These are phyloP conservation scores for Kuraishia cidri DNA, from an alignment of 805 yeast genomes.

Conservation along the genomic window DNA sequence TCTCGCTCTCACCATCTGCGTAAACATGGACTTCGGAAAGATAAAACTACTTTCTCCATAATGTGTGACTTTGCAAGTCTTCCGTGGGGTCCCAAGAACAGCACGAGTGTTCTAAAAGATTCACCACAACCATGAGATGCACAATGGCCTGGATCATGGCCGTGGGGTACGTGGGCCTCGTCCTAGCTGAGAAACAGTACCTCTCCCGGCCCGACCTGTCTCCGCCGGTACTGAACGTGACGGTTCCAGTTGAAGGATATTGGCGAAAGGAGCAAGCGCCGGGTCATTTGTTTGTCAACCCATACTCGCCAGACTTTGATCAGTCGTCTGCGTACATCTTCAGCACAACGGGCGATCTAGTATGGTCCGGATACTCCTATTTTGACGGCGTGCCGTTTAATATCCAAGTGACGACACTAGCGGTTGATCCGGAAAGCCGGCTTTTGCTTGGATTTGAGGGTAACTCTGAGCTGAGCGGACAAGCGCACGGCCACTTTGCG, in stretches of 20 bases:
- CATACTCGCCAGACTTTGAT: slow-evolving; percentile 16
- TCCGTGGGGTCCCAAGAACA: no score
- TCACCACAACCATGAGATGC: no score
- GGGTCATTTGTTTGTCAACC: slow-evolving; percentile 26
- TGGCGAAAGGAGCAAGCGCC: no score
- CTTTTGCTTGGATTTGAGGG: slow-evolving; percentile 26
- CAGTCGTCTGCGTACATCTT: slow-evolving; percentile 27
- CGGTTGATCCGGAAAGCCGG: slow-evolving; percentile 17
- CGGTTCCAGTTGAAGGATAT: slow-evolving; percentile 19
- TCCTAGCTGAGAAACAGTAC: no score
- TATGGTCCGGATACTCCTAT: slow-evolving; percentile 26
- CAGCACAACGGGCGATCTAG: slow-evolving; percentile 23
- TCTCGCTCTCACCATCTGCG: no score
- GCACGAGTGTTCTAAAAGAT: no score
- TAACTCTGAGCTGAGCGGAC: slow-evolving; percentile 13
- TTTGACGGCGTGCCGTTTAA: slow-evolving; percentile 23
- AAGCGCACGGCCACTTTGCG: slow-evolving; percentile 22
- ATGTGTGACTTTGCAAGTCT: no score
- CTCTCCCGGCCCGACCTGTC: slow-evolving; percentile 25
- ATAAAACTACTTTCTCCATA: no score
- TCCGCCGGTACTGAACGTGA: slow-evolving; percentile 22
- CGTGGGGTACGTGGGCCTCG: no score
- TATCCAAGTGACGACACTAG: slow-evolving; percentile 17
- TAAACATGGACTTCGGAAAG: no score
- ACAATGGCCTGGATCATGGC: no score